These are phyloP conservation scores for Wickerhamomyces tratensis DNA, from an alignment of 805 yeast genomes.

Conservation along the genomic window DNA sequence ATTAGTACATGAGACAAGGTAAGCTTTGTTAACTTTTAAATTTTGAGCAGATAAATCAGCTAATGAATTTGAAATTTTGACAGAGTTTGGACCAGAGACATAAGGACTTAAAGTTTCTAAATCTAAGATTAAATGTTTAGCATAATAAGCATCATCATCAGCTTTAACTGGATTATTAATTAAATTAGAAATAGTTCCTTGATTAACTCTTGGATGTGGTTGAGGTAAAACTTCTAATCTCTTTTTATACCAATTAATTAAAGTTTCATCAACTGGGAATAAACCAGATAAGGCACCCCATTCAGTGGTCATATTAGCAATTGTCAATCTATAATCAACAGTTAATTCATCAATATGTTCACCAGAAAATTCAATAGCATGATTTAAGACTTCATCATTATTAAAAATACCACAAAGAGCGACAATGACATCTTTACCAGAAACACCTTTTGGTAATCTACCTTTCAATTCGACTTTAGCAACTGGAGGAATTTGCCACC, in stretches of 20 bases:
- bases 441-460: slow-evolving; percentile 71
- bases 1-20: slow-evolving; percentile 96
- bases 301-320: slow-evolving; percentile 96
- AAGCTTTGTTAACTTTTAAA: slow-evolving; percentile 84
- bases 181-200: slow-evolving; percentile 44
- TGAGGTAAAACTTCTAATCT: slow-evolving; percentile 48
- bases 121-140: slow-evolving; percentile 80
- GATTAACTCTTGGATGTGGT: slow-evolving; percentile 78
- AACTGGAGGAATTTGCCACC: slow-evolving; percentile 99
- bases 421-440: slow-evolving; percentile 96
- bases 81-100: slow-evolving; percentile 96
- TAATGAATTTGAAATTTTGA: slow-evolving; percentile 77
- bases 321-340: slow-evolving; percentile 80
- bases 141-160: slow-evolving; percentile 76
- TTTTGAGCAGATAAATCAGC: slow-evolving; percentile 63
- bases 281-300: slow-evolving; percentile 98
- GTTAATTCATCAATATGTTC: slow-evolving; percentile 62
- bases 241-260: slow-evolving; percentile 69
- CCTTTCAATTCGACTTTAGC: slow-evolving; percentile 88
- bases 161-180: slow-evolving; percentile 33
- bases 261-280: slow-evolving; percentile 86
- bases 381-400: slow-evolving; percentile 86
- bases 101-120: slow-evolving; percentile 75
- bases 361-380: slow-evolving; percentile 90
- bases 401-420: slow-evolving; percentile 91